Base-by-base conservation (phyloP, 2,329 filamentous ascomycete genomes). In the Talaromyces funiculosus region DNA sequence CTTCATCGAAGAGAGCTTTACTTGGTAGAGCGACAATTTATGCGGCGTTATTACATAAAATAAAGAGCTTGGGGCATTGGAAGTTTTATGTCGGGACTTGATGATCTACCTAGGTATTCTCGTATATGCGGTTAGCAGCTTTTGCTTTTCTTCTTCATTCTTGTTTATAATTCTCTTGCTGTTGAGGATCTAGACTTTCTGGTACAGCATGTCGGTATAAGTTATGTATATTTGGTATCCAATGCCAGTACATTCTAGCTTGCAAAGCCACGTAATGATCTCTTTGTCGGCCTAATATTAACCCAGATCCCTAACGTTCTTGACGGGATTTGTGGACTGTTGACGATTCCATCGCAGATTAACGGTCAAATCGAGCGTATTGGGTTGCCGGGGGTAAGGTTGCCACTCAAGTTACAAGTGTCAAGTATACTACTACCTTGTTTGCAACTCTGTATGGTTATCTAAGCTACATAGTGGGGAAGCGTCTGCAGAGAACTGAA, bases 1-100 rank as follows among this genome's bases (percentile, higher is more conserved):
- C 71, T 90, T 90, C 68, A 79, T 89, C 10, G 89, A 92, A 74
- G 90, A 93, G 76, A 86, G 84, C 63, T 93, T 93, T 66, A 74
- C 76, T 7, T 80, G 79, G 80, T 73, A 18, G 42, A 56, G 31
- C 40, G n/a, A 35, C 10, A 37, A 29, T 35, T 10, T 20, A 35
- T 14, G 14, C 33, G 51, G 51, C 51, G 51, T 38, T 35, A 16
- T 16, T 12, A 26, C 8, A 53, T 24, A 37, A 38, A 24, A 37
- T 12, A 26, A 37, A 38, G 49, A 38, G 14, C 51, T 40, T n/a
- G 29, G 33, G n/a, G 10, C n/a, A 35, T 35, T 3, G 14, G 14
- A 10, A 16, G 43, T 18, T 47, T 29, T 20, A 8, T n/a, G 29
- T 35, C 35, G n/a, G n/a, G 45, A 18, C 24, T 49, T 20, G 47